phyloP scores from a whole-genome alignment of 345 rosid genomes.

The Erucastrum elatum region DNA sequence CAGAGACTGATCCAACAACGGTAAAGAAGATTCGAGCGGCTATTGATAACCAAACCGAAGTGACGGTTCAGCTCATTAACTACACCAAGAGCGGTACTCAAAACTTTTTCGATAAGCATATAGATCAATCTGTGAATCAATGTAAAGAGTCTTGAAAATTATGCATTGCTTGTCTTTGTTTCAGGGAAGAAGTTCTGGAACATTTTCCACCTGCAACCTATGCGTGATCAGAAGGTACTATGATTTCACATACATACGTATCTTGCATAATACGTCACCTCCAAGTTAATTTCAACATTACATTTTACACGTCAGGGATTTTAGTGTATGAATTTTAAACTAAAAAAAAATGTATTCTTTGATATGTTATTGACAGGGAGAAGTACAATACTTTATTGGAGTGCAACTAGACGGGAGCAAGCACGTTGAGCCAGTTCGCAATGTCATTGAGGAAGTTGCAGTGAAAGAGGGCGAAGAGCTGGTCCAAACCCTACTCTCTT shows the following conservation, averaged over 20 bases:
- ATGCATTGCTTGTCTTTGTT: background rate
- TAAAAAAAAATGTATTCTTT: background rate
- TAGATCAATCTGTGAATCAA: background rate
- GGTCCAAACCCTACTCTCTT: slow-evolving; percentile 41
- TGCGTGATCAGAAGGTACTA: slow-evolving; percentile 97
- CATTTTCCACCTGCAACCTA: slow-evolving; percentile 95
- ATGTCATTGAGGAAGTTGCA: slow-evolving; percentile 61
- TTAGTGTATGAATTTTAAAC: background rate
- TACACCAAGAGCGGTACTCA: slow-evolving; percentile 84
- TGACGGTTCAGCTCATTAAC: slow-evolving; percentile 92
- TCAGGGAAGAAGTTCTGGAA: slow-evolving; percentile 99
- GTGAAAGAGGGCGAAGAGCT: slow-evolving; percentile 69
- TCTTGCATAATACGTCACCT: slow-evolving; percentile 7
- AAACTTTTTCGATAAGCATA: background rate
- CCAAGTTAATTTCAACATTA: background rate
- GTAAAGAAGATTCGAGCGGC: slow-evolving; percentile 87
- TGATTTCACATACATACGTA: background rate
- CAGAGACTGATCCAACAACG: slow-evolving; percentile 92
- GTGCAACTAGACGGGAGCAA: slow-evolving; percentile 95
- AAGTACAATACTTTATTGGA: slow-evolving; percentile 95
- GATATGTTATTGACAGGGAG: slow-evolving; percentile 59
- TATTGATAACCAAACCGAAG: slow-evolving; percentile 85
- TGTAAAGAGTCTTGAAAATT: background rate
- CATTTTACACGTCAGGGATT: background rate
- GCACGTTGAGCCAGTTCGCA: slow-evolving; percentile 79